These are phyloP conservation scores for Botrytis fragariae DNA, from an alignment of 2,329 filamentous ascomycete species.

Conservation along the genomic window DNA sequence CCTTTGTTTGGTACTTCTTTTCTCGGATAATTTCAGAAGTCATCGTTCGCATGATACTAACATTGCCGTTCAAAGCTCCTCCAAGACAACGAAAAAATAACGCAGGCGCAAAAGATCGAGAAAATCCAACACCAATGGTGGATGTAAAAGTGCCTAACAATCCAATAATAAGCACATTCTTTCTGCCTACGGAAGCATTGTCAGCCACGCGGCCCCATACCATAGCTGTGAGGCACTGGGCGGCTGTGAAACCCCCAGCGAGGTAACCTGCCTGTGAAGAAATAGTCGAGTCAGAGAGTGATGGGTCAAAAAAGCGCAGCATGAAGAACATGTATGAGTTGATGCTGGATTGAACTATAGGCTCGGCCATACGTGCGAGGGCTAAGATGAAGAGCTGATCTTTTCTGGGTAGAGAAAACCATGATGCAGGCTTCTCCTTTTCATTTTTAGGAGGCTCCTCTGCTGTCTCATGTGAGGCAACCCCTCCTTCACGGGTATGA, in stretches of 20 bases:
- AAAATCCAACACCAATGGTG: neutral
- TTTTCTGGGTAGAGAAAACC: neutral
- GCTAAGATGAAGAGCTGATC: neutral
- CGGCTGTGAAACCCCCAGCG: neutral
- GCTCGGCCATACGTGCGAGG: constrained; percentile 1
- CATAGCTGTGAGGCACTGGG: constrained; percentile 3
- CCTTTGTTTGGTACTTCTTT: constrained; percentile 5
- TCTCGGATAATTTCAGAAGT: constrained; percentile 3
- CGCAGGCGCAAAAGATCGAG: neutral
- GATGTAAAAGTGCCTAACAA: constrained; percentile 1
- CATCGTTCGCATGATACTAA: constrained; percentile 3
- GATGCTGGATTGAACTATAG: constrained; percentile 7
- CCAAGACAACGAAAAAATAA: constrained; percentile 5
- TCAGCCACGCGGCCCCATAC: neutral
- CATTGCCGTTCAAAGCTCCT: constrained; percentile 1
- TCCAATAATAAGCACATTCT: neutral
- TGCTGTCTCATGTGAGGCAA: neutral
- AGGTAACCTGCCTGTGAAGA: neutral
- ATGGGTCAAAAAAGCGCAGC: constrained; percentile 1
- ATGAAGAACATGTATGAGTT: constrained; percentile 10
- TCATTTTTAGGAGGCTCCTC: neutral
- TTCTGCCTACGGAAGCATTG: neutral
- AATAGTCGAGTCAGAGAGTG: neutral
- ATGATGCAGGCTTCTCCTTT: neutral
- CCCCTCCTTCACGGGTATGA: neutral